These are phyloP conservation scores for Aspergillus flavus DNA, from an alignment of 2,329 filamentous ascomycete genomes.

Conservation along the genomic window DNA sequence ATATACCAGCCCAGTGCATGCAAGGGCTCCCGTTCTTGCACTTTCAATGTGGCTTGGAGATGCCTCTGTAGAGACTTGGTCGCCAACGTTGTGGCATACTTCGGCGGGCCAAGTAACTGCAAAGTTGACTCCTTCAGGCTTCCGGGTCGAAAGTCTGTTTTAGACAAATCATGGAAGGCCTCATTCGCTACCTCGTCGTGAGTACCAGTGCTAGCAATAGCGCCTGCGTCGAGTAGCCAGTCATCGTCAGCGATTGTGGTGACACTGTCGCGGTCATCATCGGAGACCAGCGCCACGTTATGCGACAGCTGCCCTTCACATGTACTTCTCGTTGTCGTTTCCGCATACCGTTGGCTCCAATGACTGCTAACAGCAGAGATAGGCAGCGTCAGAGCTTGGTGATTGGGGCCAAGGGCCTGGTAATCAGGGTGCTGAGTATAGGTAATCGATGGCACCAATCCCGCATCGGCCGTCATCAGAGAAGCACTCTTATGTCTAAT, in stretches of 20 bases:
- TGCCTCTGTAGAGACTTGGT: slow-evolving; percentile 67
- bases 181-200: slow-evolving; percentile 10
- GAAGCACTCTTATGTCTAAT: slow-evolving; percentile 44
- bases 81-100: slow-evolving; percentile 64
- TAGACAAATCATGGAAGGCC: slow-evolving; percentile 10
- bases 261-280: slow-evolving; percentile 49
- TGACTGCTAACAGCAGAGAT: slow-evolving; percentile 51
- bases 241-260: slow-evolving; percentile 54
- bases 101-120: slow-evolving; percentile 65
- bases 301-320: not conserved
- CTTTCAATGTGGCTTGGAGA: slow-evolving; percentile 63
- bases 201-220: slow-evolving; percentile 22
- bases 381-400: slow-evolving; percentile 46
- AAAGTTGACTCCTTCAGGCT: slow-evolving; percentile 64
- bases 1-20: slow-evolving; percentile 83
- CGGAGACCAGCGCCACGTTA: slow-evolving; percentile 6
- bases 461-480: not conserved
- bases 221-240: slow-evolving; percentile 42
- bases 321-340: not conserved
- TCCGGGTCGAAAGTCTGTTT: slow-evolving; percentile 69
- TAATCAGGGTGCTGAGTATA: slow-evolving; percentile 42
- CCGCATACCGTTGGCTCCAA: not conserved
- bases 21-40: slow-evolving; percentile 63
- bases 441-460: slow-evolving; percentile 15
- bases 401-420: slow-evolving; percentile 44